Evolutionary conservation across 192 early-diverging fungal species (phyloP), one percentile per base, ranked within the genome.

Genomic region (Dispira simplex): DNA sequence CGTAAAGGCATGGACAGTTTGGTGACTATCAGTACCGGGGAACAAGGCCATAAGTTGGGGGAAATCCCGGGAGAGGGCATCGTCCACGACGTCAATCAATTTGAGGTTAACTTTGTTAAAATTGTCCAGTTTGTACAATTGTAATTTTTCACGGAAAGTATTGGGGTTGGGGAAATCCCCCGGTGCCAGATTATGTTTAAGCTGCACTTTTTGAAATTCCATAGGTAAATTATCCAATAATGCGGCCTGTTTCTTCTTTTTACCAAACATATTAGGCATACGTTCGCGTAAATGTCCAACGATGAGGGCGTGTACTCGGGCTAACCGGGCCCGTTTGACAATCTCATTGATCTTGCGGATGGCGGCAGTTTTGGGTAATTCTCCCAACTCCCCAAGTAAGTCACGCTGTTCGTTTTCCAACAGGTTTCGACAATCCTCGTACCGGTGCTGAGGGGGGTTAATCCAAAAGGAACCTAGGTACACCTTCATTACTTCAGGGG

Each of bases 301-400:
- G 58, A 93, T 90, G 49, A 88, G 76, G 9, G 87, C 91, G 64
- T 95, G 92, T 0, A 92, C 90, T 64, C 83, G 73, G 58, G 89
- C 88, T 60, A 84, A 72, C 14, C 88, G 69, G 0, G 91, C 86
- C 12, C 90, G 79, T 64, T 91, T 92, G 52, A 92, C 90, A 62
- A 94, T 92, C 58, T 94, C 90, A 70, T 94, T 94, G 56, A 94
- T 82, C 45, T 90, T 88, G 11, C 91, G 82, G 46, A 93, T 78
- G 8, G 85, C 82, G 0, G 91, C 85, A 68, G 89, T 94, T 63
- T 85, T 75, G 9, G 89, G 88, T 20, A 93, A 75, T 26, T 81
- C 77, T 46, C 78, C 75, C 9, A 94, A 71, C 65, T 91, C 89
- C 28, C 76, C 75, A 23, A 93, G 65, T 45, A 94, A 73, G 71